Evolutionary conservation across 192 early-diverging fungal genomes (phyloP).

Genomic region (Spinellus fusiger): DNA sequence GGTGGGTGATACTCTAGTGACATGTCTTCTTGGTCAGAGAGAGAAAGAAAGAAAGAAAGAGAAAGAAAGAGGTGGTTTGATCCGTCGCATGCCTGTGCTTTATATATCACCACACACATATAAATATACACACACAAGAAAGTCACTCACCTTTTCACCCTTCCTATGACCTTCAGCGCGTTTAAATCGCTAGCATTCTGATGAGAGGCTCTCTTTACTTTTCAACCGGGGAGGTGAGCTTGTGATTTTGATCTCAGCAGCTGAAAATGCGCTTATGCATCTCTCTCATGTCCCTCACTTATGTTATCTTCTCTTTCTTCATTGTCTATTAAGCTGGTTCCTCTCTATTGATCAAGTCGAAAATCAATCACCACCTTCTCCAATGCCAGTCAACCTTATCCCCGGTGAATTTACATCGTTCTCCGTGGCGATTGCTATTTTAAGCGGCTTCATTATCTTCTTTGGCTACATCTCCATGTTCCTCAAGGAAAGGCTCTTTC

Average conservation of each 20-base stretch:
- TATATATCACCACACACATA: too few relatives aligned
- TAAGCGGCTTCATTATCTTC: constrained; percentile 66
- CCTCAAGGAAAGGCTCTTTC: constrained; percentile 63
- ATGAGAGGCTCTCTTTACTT: neutral
- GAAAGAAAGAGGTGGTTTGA: too few relatives aligned
- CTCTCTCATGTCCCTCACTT: neutral
- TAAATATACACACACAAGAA: neutral
- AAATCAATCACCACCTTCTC: neutral
- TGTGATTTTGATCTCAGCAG: neutral
- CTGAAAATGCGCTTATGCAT: neutral
- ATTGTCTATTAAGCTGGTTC: neutral
- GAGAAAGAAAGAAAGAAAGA: too few relatives aligned
- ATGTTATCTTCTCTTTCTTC: neutral
- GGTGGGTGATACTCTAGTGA: too few relatives aligned
- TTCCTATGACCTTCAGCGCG: too few relatives aligned
- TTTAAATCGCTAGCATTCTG: neutral
- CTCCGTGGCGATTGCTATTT: constrained; percentile 43
- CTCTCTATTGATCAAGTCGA: neutral
- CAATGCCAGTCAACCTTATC: constrained; percentile 19
- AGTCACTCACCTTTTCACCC: too few relatives aligned
- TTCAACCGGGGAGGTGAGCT: neutral
- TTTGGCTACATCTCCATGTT: constrained; percentile 68
- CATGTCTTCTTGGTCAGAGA: too few relatives aligned
- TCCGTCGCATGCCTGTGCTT: too few relatives aligned
- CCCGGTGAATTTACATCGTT: constrained; percentile 36